Percentiles rank a stretch among this genome's conserved stretches.
Evolutionary conservation across 2,329 filamentous ascomycete genomes (phyloP).

Genomic region (Huntiella abstrusa): DNA sequence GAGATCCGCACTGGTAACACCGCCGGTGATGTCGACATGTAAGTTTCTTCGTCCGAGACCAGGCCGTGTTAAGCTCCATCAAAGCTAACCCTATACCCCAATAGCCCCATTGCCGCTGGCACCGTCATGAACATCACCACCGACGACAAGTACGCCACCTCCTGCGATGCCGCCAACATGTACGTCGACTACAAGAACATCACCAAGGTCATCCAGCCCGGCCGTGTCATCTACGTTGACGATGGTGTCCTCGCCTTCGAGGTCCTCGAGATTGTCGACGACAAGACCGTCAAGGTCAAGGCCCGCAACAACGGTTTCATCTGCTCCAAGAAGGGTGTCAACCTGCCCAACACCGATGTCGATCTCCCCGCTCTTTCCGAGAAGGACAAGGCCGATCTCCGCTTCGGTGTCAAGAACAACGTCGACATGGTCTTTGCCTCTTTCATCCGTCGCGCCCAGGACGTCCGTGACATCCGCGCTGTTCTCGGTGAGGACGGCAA

Average conservation of each 20-base stretch:
- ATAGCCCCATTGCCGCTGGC: slow-evolving; percentile 55
- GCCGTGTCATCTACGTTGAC: slow-evolving; percentile 93
- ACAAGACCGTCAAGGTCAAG: slow-evolving; percentile 69
- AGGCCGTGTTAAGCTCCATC: background rate
- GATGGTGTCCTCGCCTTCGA: slow-evolving; percentile 96
- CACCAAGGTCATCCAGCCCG: slow-evolving; percentile 84
- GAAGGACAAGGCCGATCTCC: slow-evolving; percentile 90
- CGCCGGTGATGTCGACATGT: slow-evolving; percentile 69
- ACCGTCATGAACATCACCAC: slow-evolving; percentile 89
- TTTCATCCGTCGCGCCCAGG: slow-evolving; percentile 86
- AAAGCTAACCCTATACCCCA: background rate
- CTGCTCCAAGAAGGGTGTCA: slow-evolving; percentile 97
- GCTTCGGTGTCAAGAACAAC: slow-evolving; percentile 93
- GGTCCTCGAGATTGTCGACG: slow-evolving; percentile 71
- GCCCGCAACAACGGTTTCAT: slow-evolving; percentile 97
- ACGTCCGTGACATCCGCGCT: slow-evolving; percentile 81
- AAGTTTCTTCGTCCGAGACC: background rate
- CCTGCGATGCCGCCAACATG: slow-evolving; percentile 85
- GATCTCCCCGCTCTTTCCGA: slow-evolving; percentile 93
- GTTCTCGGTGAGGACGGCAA: slow-evolving; percentile 82
- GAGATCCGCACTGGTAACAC: slow-evolving; percentile 46
- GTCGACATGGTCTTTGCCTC: slow-evolving; percentile 99
- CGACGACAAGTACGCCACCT: slow-evolving; percentile 74
- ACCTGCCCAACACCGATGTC: slow-evolving; percentile 95
- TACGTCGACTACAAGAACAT: slow-evolving; percentile 99